Conservation (phyloP, 2,329 filamentous ascomycete genomes). For the Pyrenophora teres region DNA sequence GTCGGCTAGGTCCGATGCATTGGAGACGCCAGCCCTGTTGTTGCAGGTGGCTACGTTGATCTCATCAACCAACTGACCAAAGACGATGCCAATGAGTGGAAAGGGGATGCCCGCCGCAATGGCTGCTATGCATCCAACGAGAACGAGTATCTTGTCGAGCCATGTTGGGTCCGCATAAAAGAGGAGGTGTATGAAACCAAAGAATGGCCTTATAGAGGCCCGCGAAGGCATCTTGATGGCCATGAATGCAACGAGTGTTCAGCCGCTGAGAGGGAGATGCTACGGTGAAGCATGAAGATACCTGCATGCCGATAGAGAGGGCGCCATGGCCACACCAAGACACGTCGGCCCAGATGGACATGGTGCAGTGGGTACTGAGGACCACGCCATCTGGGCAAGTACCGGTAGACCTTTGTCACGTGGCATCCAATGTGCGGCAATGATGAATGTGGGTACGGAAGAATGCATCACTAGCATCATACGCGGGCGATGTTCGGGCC, state of each 20-base stretch:
- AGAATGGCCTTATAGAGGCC: conserved; percentile 36
- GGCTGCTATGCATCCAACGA: conserved; percentile 51
- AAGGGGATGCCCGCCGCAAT: conserved; percentile 66
- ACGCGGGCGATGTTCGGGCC: conserved; percentile 4
- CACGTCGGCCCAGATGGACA: conserved; percentile 33
- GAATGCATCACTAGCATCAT: conserved; percentile 15
- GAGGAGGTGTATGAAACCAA: conserved; percentile 42
- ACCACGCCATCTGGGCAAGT: conserved; percentile 10
- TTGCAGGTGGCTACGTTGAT: conserved; percentile 63
- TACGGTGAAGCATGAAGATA: conserved; percentile 26
- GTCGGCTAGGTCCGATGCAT: conserved; percentile 45
- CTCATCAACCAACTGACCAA: conserved; percentile 66
- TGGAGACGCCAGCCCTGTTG: conserved; percentile 24
- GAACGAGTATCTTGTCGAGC: conserved; percentile 44
- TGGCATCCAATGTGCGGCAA: conserved; percentile 20
- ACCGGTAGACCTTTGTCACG: conserved; percentile 19
- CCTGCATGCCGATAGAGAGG: conserved; percentile 21
- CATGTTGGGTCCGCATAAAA: conserved; percentile 46
- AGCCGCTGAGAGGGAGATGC: conserved; percentile 17
- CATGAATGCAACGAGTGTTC: conserved; percentile 29
- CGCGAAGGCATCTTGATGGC: conserved; percentile 32
- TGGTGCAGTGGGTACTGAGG: conserved; percentile 19
- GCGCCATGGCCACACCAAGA: conserved; percentile 27
- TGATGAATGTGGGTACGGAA: conserved; percentile 16
- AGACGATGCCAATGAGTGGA: conserved; percentile 67